Evolutionary conservation across 2,329 filamentous ascomycete genomes (phyloP).

Genomic region (Exophiala viscosa): DNA sequence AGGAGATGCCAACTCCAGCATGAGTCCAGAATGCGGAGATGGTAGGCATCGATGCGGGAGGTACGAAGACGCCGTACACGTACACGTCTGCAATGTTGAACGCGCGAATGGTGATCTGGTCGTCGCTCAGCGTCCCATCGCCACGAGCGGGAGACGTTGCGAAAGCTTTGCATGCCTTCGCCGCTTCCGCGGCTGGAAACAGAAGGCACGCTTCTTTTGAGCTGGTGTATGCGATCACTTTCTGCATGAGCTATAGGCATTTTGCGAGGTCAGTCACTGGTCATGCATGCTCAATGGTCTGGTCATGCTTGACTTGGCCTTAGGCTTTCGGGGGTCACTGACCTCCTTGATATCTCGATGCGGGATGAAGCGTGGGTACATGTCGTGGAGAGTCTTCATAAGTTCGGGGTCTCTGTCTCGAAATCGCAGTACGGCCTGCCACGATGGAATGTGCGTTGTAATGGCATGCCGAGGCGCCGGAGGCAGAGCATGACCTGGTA

Average conservation of each 20-base stretch:
- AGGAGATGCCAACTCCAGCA: conserved; percentile 20
- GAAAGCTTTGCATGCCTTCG: conserved; percentile 6
- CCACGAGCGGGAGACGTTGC: conserved; percentile 7
- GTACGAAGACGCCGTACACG: conserved; percentile 19
- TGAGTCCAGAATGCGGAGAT: conserved; percentile 16
- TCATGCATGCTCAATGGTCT: neutral
- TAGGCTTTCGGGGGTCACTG: neutral
- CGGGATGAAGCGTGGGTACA: conserved; percentile 19
- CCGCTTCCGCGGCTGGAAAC: conserved; percentile 9
- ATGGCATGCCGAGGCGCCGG: conserved; percentile 20
- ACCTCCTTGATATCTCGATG: conserved; percentile 17
- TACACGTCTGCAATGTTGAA: neutral
- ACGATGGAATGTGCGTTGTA: conserved; percentile 16
- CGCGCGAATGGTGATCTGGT: conserved; percentile 7
- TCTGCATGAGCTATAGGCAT: conserved; percentile 8
- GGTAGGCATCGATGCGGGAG: neutral
- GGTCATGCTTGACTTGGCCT: too few relatives aligned
- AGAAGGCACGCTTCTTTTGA: conserved; percentile 6
- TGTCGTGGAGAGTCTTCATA: conserved; percentile 9
- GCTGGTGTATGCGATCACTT: conserved; percentile 4
- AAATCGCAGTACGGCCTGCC: conserved; percentile 10
- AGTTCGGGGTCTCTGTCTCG: conserved; percentile 7
- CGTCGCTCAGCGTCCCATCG: neutral
- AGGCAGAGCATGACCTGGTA: conserved; percentile 18
- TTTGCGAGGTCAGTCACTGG: neutral